Evolutionary conservation across 2,329 filamentous ascomycete species (phyloP).

Genomic region (Stagonosporopsis vannaccii): DNA sequence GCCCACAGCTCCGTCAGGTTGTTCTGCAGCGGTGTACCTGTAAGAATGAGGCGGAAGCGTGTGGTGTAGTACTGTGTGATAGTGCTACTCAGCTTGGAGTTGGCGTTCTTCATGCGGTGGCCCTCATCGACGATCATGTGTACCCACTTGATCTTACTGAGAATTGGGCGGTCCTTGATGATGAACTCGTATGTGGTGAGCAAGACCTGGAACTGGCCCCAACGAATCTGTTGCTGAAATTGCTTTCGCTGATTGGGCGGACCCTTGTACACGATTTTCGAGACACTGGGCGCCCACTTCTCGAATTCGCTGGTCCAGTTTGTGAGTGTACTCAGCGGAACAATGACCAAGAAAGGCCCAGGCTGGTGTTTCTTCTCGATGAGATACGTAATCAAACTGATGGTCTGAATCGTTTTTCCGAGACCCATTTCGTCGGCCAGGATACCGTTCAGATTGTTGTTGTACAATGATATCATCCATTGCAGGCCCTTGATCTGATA

Average conservation of each 20-base stretch:
- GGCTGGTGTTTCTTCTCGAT: conserved; percentile 94
- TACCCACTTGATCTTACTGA: conserved; percentile 99
- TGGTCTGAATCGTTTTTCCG: conserved; percentile 98
- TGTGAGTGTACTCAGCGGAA: conserved; percentile 93
- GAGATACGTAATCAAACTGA: conserved; percentile 95
- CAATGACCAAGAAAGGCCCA: conserved; percentile 94
- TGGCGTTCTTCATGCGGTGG: conserved; percentile 98
- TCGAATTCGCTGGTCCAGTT: conserved; percentile 99
- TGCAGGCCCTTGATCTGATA: conserved; percentile 98
- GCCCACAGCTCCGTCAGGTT: conserved; percentile 97
- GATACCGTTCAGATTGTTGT: conserved; percentile 99
- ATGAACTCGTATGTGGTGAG: conserved; percentile 99
- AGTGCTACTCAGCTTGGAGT: conserved; percentile 94
- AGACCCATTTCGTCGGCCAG: conserved; percentile 99
- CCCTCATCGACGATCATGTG: conserved; percentile 99
- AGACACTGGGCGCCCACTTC: conserved; percentile 92
- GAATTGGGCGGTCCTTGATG: conserved; percentile 94
- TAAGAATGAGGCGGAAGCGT: conserved; percentile 94
- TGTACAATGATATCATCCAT: conserved; percentile 99
- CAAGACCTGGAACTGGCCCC: conserved; percentile 93
- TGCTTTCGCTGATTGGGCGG: conserved; percentile 86
- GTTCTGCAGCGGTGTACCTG: conserved; percentile 96
- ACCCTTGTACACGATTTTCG: conserved; percentile 94
- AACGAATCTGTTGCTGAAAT: conserved; percentile 92
- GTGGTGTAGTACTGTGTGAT: conserved; percentile 95